Evolutionary conservation across 2,329 filamentous ascomycete genomes (phyloP), one percentile per base, ranked within the genome.

Genomic region (Claviceps digitariae): DNA sequence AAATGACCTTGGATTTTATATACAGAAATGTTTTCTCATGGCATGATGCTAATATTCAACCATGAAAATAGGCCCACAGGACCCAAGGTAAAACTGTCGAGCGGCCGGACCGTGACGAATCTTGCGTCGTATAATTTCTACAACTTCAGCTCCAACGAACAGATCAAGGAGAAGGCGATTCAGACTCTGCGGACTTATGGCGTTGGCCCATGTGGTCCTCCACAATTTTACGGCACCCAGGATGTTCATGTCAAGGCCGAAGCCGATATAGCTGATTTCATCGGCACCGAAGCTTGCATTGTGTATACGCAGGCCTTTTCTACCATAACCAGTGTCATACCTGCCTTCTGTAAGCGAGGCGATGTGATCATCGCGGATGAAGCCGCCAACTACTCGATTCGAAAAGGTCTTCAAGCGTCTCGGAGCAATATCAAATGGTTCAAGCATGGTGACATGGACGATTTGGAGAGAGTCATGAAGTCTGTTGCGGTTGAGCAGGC

Each of bases 231-330:
- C 72, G 93, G 90, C 59, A 98, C 90, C 34, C 91, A 97, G 68
- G 93, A 98, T 70, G 90, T 97, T 47, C 93, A 98, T 69, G 91
- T 96, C 81, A 93, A 94, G 74, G 90, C 89, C 17, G 93, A 98
- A 71, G 82, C 87, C 54, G 91, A 97, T 66, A 90, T 98, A 64
- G 90, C 93, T 25, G 80, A 86, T 10, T 95, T 91, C 66, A 72
- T 98, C 27, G 93, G 93, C 25, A 88, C 87, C 1, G 83, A 90
- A 52, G 84, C 86, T 34, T 94, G 89, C 65, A 97, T 98, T 60
- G 83, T 98, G 55, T 98, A 98, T 65, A 87, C 93, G 0, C 93
- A 98, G 66, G 85, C 90, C 4, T 97, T 98, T 67, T 95, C 88
- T 27, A 96, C 93, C 43, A 94, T 97, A 56, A 90, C 87, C n/a